Conservation (phyloP, 1,284 basidiomycete genomes). For the Golubevia pallescens region DNA sequence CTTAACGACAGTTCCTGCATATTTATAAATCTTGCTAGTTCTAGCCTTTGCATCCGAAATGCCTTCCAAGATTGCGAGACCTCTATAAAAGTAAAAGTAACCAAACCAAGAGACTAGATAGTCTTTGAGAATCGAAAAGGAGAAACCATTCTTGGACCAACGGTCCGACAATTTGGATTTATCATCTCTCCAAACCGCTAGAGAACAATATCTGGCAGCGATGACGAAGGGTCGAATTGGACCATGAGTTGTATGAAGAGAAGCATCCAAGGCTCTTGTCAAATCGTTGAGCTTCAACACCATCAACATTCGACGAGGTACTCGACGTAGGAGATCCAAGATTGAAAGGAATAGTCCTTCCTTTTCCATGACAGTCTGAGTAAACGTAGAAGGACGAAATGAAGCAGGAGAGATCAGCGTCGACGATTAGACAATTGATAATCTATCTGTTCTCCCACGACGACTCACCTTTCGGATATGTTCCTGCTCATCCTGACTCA, state of each 20-base stretch:
- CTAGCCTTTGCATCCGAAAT: constrained; percentile 36
- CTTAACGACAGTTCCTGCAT: constrained; percentile 13
- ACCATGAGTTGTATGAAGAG: constrained; percentile 69
- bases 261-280: constrained; percentile 68
- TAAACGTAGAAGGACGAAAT: neutral
- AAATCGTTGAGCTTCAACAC: constrained; percentile 63
- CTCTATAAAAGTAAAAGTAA: constrained; percentile 53
- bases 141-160: constrained; percentile 11
- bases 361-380: constrained; percentile 55
- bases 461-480: constrained; percentile 48
- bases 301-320: constrained; percentile 62
- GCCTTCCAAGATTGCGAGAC: constrained; percentile 49
- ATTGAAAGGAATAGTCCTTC: constrained; percentile 57
- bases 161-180: constrained; percentile 25
- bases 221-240: constrained; percentile 74
- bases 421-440: neutral
- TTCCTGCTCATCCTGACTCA: constrained; percentile 55
- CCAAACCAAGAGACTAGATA: constrained; percentile 34
- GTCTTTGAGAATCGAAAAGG: constrained; percentile 20
- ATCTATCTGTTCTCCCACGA: neutral
- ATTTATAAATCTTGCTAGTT: constrained; percentile 15
- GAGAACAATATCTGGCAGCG: constrained; percentile 85
- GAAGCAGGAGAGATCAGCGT: constrained; percentile 6
- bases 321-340: constrained; percentile 47
- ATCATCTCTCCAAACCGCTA: constrained; percentile 83